These are phyloP conservation scores for Termitomyces eurrhizus DNA, from an alignment of 768 basidiomycete species.

Conservation along the genomic window DNA sequence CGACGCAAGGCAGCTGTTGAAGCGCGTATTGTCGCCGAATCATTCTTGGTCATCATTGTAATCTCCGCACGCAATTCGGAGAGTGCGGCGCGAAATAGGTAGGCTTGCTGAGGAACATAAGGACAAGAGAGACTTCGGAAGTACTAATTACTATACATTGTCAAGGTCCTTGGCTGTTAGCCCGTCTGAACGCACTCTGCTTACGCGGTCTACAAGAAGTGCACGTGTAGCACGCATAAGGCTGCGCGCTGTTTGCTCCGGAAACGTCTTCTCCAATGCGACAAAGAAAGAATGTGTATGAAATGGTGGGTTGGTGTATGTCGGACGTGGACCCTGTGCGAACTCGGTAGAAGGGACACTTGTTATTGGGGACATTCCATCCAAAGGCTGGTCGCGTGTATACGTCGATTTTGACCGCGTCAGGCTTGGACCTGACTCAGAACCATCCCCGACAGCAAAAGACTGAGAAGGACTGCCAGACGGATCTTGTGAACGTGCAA, in stretches of 20 bases:
- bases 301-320: conserved; percentile 71
- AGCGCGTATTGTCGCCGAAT: conserved; percentile 77
- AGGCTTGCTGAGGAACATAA: conserved; percentile 69
- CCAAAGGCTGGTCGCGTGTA: conserved; percentile 11
- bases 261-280: conserved; percentile 70
- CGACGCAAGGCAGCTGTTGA: conserved; percentile 72
- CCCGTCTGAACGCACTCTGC: conserved; percentile 66
- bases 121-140: background rate
- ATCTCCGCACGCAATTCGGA: conserved; percentile 88
- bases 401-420: conserved; percentile 10
- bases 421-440: conserved; percentile 5
- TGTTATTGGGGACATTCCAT: conserved; percentile 12
- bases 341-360: conserved; percentile 18
- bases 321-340: conserved; percentile 22
- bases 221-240: conserved; percentile 85
- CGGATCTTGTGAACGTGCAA: conserved; percentile 12
- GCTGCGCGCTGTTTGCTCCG: conserved; percentile 66
- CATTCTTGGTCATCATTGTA: conserved; percentile 77
- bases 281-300: conserved; percentile 77
- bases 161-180: conserved; percentile 76
- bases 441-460: conserved; percentile 7
- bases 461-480: conserved; percentile 6
- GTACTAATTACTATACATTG: conserved; percentile 46
- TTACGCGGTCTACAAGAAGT: conserved; percentile 71
- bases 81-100: conserved; percentile 90